A percentile compares a stretch with the other conserved stretches of the same genome.
These are phyloP conservation scores for Calamus simplicifolius DNA, from an alignment of 176 grass and related monocot species.

Conservation along the genomic window DNA sequence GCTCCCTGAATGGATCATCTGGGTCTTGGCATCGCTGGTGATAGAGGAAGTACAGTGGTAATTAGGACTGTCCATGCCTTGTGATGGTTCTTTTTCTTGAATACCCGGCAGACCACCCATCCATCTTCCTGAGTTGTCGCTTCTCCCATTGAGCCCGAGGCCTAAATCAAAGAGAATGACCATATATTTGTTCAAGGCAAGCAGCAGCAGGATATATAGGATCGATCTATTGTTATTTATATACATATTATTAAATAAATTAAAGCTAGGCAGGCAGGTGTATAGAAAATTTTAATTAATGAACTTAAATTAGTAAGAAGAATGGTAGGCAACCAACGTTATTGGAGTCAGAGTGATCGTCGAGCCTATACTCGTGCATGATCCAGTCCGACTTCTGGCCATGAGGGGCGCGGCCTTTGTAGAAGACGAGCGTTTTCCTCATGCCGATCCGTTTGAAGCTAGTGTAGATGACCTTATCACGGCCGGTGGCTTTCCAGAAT, in stretches of 20 bases:
- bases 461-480: conserved; percentile 94
- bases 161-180: not conserved
- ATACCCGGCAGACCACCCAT: conserved; percentile 96
- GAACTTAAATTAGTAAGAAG: too few species aligned
- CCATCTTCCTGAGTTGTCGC: conserved; percentile 64
- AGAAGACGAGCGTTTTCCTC: conserved; percentile 98
- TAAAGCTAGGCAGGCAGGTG: too few species aligned
- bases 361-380: conserved; percentile 89
- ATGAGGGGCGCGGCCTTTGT: conserved; percentile 89
- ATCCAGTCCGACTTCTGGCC: conserved; percentile 92
- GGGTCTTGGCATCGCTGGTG: conserved; percentile 34
- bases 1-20: conserved; percentile 38
- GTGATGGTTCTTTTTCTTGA: conserved; percentile 97
- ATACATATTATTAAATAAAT: too few species aligned
- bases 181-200: too few species aligned
- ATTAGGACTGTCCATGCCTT: conserved; percentile 47
- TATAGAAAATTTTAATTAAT: too few species aligned
- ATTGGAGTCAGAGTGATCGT: conserved; percentile 25
- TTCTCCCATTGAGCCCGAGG: conserved; percentile 32
- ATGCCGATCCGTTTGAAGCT: conserved; percentile 78
- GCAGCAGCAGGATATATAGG: too few species aligned
- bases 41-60: conserved; percentile 25
- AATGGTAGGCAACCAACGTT: too few species aligned
- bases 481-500: conserved; percentile 96
- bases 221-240: too few species aligned